Conservation (phyloP, 345 rosid species). For the Turritis glabra region DNA sequence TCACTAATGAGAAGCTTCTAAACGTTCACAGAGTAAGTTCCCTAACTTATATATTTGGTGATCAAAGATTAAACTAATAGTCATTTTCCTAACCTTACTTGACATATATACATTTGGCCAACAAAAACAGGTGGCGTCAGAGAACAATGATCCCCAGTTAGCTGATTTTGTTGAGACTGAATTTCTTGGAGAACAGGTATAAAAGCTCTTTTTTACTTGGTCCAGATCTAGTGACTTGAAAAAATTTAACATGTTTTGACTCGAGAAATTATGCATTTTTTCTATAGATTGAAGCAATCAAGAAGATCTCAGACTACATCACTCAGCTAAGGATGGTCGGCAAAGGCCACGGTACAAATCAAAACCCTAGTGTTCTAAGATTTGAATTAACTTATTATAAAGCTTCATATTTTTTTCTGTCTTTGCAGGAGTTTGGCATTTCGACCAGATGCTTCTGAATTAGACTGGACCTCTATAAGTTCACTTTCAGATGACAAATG, state of each 20-base stretch:
- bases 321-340: conserved; percentile 85
- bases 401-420: not conserved
- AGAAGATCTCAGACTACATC: conserved; percentile 81
- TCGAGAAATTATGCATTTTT: not conserved
- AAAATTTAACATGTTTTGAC: not conserved
- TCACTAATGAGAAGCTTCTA: conserved; percentile 78
- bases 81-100: not conserved
- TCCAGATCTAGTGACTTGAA: not conserved
- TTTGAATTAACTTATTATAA: not conserved
- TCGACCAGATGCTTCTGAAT: conserved; percentile 70
- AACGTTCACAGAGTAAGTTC: conserved; percentile 59
- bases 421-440: conserved; percentile 87
- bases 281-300: conserved; percentile 74
- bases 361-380: not conserved
- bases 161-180: conserved; percentile 69
- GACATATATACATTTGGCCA: not conserved
- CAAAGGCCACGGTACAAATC: conserved; percentile 82
- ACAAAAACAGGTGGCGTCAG: conserved; percentile 61
- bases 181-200: conserved; percentile 78
- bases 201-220: not conserved
- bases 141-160: conserved; percentile 66
- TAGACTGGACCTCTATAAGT: conserved; percentile 20
- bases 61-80: not conserved
- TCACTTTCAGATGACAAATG: conserved; percentile 21
- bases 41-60: not conserved